Base-by-base conservation (phyloP, 192 early-diverging fungal species). In the Mortierella hygrophila region DNA sequence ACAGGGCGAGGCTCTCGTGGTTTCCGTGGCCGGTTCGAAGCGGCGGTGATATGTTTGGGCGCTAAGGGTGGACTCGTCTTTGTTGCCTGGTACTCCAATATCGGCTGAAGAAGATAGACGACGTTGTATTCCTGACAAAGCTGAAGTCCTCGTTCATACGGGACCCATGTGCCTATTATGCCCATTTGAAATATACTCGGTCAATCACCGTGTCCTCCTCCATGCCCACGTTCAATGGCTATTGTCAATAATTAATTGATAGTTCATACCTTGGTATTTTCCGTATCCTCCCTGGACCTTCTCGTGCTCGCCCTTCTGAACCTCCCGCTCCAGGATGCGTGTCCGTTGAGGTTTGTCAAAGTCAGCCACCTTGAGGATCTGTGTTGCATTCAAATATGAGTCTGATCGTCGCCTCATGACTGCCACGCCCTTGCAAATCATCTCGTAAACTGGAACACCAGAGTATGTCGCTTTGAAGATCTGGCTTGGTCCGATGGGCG, bases 241-340 rank as follows among this genome's bases (percentile, higher is more conserved):
- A 23, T 6, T 11, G n/a, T 23, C 20, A 52, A 38, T 38, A 38
- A 26, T 29, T 90, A 89, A 92, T 26, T 89, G 94, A 96, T 20
- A 89, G 90, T 92, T 23, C 90, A 94, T 96, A 82, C 98, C 98
- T 91, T 98, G 98, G 88, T 99, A 99, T 91, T 98, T 98, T 80
- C 98, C 98, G 87, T 99, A 99, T 15, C 99, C 99, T 21, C 99
- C 99, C 85, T 99, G 98, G 11, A 99, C 96, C 86, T 99, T 98
- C 72, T 99, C 98, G 87, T 97, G 97, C 69, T 92, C 89, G 37
- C 96, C 96, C 3, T 91, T 95, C 81, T 96, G 94, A 11, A 98
- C 93, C 82, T 98, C 98, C 75, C 94, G 91, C 85, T 99, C 99
- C 47, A 99, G 91, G 72, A 99, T 98, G 80, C 96, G 93, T 29